A percentile compares a stretch with the other conserved stretches of the same genome.
These are phyloP conservation scores for Pythium aquatile DNA, from an alignment of 352 stramenopile species.

Conservation along the genomic window DNA sequence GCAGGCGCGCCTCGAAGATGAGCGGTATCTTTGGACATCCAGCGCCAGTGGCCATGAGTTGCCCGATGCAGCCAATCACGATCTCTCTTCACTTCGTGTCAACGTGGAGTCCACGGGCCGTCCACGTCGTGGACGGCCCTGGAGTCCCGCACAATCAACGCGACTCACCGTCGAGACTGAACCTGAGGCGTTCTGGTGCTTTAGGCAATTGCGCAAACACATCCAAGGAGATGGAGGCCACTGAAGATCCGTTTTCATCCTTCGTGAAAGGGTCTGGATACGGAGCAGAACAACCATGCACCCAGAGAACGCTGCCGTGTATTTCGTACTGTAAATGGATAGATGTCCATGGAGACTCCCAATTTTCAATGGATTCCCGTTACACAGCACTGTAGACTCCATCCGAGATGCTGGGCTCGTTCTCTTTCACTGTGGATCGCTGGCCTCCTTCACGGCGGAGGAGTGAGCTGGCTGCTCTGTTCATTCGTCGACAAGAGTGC, in stretches of 20 bases:
- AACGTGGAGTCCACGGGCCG: not conserved
- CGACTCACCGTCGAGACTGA: not conserved
- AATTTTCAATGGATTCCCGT: slow-evolving; percentile 9
- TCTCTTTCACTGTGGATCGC: not conserved
- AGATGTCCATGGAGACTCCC: not conserved
- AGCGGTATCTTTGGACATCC: not conserved
- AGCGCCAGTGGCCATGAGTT: not conserved
- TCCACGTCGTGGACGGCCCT: too few relatives aligned
- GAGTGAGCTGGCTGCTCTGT: too few relatives aligned
- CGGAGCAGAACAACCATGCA: slow-evolving; percentile 4
- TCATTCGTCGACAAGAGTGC: not conserved
- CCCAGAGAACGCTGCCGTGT: not conserved
- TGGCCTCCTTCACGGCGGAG: too few relatives aligned
- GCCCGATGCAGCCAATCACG: not conserved
- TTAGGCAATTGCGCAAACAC: slow-evolving; percentile 2
- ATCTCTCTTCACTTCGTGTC: not conserved
- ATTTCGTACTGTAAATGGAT: not conserved
- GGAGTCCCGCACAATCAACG: not conserved
- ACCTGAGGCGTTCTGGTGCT: not conserved
- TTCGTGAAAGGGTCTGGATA: not conserved
- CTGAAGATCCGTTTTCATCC: slow-evolving; percentile 1
- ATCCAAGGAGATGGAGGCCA: not conserved
- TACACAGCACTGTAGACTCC: not conserved
- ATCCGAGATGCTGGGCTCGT: not conserved
- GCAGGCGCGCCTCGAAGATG: not conserved